Base-by-base conservation (phyloP, 1,139 yeast species). In the Arxiozyma slooffiae region DNA sequence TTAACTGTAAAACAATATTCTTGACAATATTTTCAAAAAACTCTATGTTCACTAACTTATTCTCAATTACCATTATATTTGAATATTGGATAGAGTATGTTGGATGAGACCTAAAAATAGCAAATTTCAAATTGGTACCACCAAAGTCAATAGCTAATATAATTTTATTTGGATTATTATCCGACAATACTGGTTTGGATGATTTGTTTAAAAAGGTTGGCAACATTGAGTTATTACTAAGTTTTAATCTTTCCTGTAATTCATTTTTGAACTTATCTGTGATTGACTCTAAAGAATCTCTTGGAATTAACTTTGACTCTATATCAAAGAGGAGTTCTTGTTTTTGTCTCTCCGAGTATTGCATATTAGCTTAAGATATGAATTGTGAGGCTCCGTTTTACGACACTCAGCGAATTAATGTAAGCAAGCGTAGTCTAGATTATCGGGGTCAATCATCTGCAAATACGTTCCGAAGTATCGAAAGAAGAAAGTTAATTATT, bases 21-120 rank as follows among this genome's bases (percentile, higher is more conserved):
- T 46, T 24, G 6, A 58, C 61, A 4, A 66, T 47, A 1, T 45
- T 44, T 16, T 62, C 54, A 39, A 68, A 69, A 51, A 68, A 68
- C 7, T 45, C 17, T 11, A 44, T 36, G 50, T 65, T 52, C 0
- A 68, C 62, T 2, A 52, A 2, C 42, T 60, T 65, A 9, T 54
- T 41, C 8, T 52, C 49, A 14, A 59, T 49, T 9, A 51, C 51
- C 37, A 55, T 47, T n/a, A 48, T 52, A 16, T 55, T 51, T 38
- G 54, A 48, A 39, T 44, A 53, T 30, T 49, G 48, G 36, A 57
- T 54, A 6, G 51, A 43, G 40, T 55, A 55, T 6, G 37, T 43
- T 18, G 56, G 58, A 48, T 53, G 47, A 3, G 53, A 45, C 14
- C 40, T 48, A 44, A 61, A 47, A 2, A 62, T 46, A 3, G 62